Base-by-base conservation (phyloP, 1,139 yeast species). In the Arxiozyma heterogenica region DNA sequence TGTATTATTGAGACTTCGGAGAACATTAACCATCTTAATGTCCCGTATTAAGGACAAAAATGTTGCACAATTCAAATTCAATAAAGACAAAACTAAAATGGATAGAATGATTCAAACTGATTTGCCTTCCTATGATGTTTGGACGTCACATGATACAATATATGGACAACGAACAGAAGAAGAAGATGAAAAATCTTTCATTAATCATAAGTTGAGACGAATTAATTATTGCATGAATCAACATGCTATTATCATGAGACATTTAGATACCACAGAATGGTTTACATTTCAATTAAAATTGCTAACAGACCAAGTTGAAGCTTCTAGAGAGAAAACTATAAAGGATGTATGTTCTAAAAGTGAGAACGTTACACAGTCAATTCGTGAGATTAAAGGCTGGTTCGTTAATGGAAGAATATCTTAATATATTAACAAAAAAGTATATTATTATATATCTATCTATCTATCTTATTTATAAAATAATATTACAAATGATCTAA, bases 1-100 rank as follows among this genome's bases (percentile, higher is more conserved):
- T 12, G 57, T 62, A 1, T 54, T 71, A 2, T 45, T 62, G 12
- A 60, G 58, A 34, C 52, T 65, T 6, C 58, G 73, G 25, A 57
- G 58, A 39, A 25, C 65, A 9, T 61, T 70, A 5, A 43, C 53
- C 8, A 54, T 48, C 9, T 47, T 64, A 22, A 56, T 65, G 27
- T 53, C 58, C 3, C 57, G 60, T 42, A 53, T 65, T 27, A 54
- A 55, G 25, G 59, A 55, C 12, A 61, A 70, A 1, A 75, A 78
- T 4, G 59, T 70, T 3, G 70, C 75, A 18, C 70, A 69, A 5
- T 62, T 75, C n/a, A 73, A 71, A 41, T 71, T 74, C 51, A 72
- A 73, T 34, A 77, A 74, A 17, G 68, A 46, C 9, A 52, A 52
- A 17, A 48, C 54, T 15, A 71, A 53, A 61, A 65, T 53, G 62